Base-by-base conservation (phyloP, 2,329 filamentous ascomycete species). In the Hypoxylon rubiginosum region DNA sequence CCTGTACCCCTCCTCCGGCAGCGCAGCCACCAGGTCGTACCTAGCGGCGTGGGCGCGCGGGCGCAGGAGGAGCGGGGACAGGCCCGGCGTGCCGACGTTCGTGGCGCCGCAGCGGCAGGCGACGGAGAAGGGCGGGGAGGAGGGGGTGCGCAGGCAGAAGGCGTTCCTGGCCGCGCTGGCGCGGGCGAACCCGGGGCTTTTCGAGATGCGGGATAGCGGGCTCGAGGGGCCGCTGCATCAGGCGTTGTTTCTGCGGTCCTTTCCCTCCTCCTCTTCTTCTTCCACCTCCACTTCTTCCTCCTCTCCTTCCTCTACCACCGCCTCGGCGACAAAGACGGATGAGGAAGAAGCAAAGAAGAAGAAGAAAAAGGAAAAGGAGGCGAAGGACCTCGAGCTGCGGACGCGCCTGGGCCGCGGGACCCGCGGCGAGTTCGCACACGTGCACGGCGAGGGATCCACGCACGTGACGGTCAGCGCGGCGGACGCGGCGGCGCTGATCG, bases 41-140 rank as follows among this genome's bases (percentile, higher is more conserved):
- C 61, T 78, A 1, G 24, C 10, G 2, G 49, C 32, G 24, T 8
- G 63, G 48, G 49, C 30, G 34, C 57, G 51, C 9, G 26, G 28
- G 13, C 56, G 56, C 13, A 2, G 24, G 19, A 24, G 36, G 4
- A 17, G 17, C 4, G 24, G 36, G 2, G 19, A 13, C 1, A 9
- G 56, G 46, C 80, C 80, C 3, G 58, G 48, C 0, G 76, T 82
- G 8, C 80, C 80, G 0, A 41, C 62, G 0, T 78, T 77, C 62
- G 74, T 79, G 2, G 76, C 76, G 10, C 81, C 81, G 10, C 81
- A 82, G 72, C 77, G 81, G 1, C 81, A 82, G 72, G 76, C 70
- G 4, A 74, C 65, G 2, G 72, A 78, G 28, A 48, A 32, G 0
- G 74, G 70, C 3, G 7, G 66, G 6, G 45, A 24, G 3, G 61